phyloP scores from a whole-genome alignment of 257 asterid genomes.

The Jacaranda mimosifolia region DNA sequence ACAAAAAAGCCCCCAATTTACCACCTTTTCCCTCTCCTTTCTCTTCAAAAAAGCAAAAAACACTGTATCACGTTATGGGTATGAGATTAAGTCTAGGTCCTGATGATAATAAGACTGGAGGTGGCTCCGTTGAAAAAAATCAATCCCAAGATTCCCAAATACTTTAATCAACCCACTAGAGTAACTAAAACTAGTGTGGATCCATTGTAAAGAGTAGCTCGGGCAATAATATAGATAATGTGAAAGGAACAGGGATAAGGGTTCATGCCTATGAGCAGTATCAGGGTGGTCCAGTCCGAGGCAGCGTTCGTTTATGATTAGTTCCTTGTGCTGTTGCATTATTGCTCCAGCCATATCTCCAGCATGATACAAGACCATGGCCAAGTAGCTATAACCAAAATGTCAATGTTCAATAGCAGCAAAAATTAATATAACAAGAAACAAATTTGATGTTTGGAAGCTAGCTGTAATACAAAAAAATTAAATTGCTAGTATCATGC shows the following conservation, averaged over 20 bases:
- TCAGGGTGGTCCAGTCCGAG: slow-evolving; percentile 88
- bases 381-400: slow-evolving; percentile 61
- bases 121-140: not conserved
- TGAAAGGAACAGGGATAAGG: not conserved
- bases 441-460: no score
- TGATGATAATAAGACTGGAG: not conserved
- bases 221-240: not conserved
- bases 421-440: not conserved
- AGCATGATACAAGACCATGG: slow-evolving; percentile 84
- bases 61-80: not conserved
- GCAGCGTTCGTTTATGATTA: slow-evolving; percentile 82
- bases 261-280: slow-evolving; percentile 76
- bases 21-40: not conserved
- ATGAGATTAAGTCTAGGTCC: not conserved
- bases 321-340: slow-evolving; percentile 85
- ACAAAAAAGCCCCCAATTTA: not conserved
- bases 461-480: not conserved
- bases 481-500: not conserved
- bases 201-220: not conserved
- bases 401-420: not conserved
- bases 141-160: no score
- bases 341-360: slow-evolving; percentile 90
- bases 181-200: not conserved
- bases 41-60: not conserved
- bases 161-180: not conserved